Conservation (phyloP, 345 rosid species). For the Rhodamnia argentea region DNA sequence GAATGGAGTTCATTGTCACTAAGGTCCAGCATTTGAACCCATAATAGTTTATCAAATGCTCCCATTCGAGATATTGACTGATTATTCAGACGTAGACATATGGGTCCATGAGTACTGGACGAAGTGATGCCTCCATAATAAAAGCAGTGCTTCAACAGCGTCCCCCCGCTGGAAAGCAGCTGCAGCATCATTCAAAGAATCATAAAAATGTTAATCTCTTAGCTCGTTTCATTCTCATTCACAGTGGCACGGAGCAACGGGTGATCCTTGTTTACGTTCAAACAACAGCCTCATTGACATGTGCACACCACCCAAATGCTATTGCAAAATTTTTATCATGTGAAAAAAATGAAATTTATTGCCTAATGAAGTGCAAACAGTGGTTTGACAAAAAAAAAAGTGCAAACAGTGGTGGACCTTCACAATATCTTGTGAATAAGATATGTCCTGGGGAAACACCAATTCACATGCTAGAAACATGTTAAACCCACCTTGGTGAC, state of each 20-base stretch:
- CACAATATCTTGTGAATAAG: not conserved
- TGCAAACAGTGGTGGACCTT: not conserved
- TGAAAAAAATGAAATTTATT: not conserved
- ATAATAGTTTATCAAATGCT: conserved; percentile 54
- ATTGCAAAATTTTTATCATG: not conserved
- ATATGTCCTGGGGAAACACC: not conserved
- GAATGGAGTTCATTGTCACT: conserved; percentile 78
- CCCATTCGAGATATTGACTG: conserved; percentile 64
- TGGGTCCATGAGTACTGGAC: conserved; percentile 3
- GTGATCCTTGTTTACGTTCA: not conserved
- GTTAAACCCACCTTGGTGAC: not conserved
- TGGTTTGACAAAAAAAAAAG: not conserved
- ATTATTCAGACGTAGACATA: conserved; percentile 65
- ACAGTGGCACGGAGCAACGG: not conserved
- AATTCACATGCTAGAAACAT: not conserved
- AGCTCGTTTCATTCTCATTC: not conserved
- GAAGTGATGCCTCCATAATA: conserved; percentile 20
- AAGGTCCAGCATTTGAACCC: conserved; percentile 91
- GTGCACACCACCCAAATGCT: not conserved
- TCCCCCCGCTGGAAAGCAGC: conserved; percentile 48
- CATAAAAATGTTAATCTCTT: not conserved
- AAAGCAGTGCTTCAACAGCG: conserved; percentile 41
- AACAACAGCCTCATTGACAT: not conserved
- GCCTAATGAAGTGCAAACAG: not conserved
- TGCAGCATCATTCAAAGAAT: conserved; percentile 30